Conservation (phyloP, 2,329 filamentous ascomycete genomes). For the Chrysoporthe deuterocubensis region DNA sequence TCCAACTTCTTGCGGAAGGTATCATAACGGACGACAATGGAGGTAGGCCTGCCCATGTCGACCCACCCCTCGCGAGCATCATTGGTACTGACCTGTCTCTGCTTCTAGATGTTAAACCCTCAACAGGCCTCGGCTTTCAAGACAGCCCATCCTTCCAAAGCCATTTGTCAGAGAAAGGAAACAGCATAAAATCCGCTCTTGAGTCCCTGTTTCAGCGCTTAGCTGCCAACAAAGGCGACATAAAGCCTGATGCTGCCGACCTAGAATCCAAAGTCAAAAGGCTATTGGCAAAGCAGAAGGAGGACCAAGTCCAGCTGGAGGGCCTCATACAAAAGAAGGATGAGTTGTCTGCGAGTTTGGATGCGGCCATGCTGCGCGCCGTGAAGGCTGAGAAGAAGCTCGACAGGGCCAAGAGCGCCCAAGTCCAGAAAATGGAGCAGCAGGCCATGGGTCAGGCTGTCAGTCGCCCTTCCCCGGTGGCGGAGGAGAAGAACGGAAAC, state of each 20-base stretch:
- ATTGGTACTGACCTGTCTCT: constrained; percentile 33
- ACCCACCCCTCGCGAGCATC: constrained; percentile 19
- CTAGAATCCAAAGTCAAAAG: constrained; percentile 77
- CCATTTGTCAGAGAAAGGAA: constrained; percentile 77
- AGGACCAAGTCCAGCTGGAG: constrained; percentile 76
- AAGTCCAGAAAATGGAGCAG: constrained; percentile 90
- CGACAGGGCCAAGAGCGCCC: constrained; percentile 84
- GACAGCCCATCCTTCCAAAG: constrained; percentile 75
- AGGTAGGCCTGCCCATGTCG: constrained; percentile 37
- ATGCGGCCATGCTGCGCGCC: constrained; percentile 86
- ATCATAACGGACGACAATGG: constrained; percentile 49
- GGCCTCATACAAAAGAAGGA: constrained; percentile 79
- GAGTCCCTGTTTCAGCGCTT: constrained; percentile 68
- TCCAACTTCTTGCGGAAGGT: constrained; percentile 62
- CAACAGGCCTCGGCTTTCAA: constrained; percentile 64
- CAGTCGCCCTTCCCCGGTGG: constrained; percentile 53
- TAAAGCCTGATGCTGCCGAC: constrained; percentile 70
- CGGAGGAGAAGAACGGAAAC: constrained; percentile 57
- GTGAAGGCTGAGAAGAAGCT: constrained; percentile 95
- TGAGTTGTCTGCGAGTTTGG: constrained; percentile 81
- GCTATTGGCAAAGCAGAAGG: constrained; percentile 81
- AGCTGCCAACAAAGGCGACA: constrained; percentile 53
- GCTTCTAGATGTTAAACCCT: constrained; percentile 54
- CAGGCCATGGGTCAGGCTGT: constrained; percentile 76
- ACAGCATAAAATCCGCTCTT: constrained; percentile 75